A percentile compares a stretch with the other conserved stretches of the same genome.
phyloP scores from a whole-genome alignment of 2,329 filamentous ascomycete species.

The Amauroascus niger region DNA sequence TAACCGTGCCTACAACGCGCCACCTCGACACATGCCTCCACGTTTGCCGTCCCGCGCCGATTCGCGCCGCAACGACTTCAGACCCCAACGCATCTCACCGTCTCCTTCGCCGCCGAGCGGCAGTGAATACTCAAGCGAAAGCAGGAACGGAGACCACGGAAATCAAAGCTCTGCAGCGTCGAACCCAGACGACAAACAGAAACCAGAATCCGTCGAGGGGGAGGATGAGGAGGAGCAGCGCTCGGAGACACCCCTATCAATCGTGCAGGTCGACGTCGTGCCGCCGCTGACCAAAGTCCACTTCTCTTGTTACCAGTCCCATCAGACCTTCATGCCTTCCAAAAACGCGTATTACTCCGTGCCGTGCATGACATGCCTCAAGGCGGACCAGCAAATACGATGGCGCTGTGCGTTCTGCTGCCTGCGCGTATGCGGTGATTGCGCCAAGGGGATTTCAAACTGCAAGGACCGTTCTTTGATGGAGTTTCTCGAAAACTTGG shows the following conservation, averaged over 20 bases:
- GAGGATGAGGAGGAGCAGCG: no score
- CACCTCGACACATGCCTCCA: not conserved
- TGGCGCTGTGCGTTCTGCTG: constrained; percentile 37
- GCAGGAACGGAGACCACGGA: not conserved
- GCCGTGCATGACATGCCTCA: constrained; percentile 38
- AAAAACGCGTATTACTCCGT: constrained; percentile 34
- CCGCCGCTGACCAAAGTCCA: constrained; percentile 32
- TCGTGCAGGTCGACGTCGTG: constrained; percentile 18
- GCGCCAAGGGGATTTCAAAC: constrained; percentile 29
- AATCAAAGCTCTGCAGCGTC: not conserved
- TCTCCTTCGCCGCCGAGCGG: not conserved
- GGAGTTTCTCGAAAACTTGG: constrained; percentile 24
- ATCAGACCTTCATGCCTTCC: constrained; percentile 29
- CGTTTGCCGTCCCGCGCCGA: not conserved
- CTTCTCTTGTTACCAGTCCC: constrained; percentile 34
- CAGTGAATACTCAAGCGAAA: constrained; percentile 6
- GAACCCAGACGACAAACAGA: not conserved
- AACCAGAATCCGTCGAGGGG: not conserved
- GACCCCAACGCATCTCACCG: not conserved
- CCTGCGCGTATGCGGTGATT: constrained; percentile 32
- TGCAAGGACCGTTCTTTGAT: constrained; percentile 27
- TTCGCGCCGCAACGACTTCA: not conserved
- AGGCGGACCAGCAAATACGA: constrained; percentile 31
- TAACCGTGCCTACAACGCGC: not conserved
- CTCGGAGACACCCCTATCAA: not conserved